Conservation (phyloP, 106 monocot genomes). For the Agapanthus africanus region DNA sequence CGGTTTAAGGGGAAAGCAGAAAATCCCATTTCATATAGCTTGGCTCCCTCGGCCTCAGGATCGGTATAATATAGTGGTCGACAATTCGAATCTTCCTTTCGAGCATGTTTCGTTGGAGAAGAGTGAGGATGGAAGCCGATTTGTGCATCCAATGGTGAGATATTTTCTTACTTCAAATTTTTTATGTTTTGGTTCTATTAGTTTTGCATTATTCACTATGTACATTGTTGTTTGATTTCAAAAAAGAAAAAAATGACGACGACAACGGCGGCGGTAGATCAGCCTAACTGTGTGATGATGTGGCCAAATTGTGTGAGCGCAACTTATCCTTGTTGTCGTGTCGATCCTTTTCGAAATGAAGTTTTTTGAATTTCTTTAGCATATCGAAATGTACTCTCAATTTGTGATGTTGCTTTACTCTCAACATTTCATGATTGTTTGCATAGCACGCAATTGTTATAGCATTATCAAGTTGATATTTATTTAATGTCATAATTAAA, state of each 20-base stretch:
- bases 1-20: conserved; percentile 37
- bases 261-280: too few species aligned
- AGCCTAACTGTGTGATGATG: not conserved
- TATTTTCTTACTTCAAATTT: not conserved
- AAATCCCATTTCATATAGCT: conserved; percentile 74
- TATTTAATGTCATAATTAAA: too few species aligned
- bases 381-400: not conserved
- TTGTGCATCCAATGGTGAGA: conserved; percentile 82
- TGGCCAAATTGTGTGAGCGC: not conserved
- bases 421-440: not conserved
- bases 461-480: not conserved
- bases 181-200: not conserved
- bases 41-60: conserved; percentile 63
- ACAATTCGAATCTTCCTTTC: conserved; percentile 68
- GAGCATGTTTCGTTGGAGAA: conserved; percentile 91
- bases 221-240: not conserved
- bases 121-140: conserved; percentile 57
- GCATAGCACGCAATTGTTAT: not conserved
- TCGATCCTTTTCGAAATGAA: not conserved
- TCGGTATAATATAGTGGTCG: conserved; percentile 61
- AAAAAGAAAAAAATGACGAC: not conserved
- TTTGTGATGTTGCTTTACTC: not conserved
- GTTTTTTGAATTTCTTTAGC: too few species aligned
- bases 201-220: not conserved
- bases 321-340: not conserved